Evolutionary conservation across 31 red algal genomes (phyloP), one percentile per base, ranked within the genome.

Genomic region (Pterothamnion heteromorphum): DNA sequence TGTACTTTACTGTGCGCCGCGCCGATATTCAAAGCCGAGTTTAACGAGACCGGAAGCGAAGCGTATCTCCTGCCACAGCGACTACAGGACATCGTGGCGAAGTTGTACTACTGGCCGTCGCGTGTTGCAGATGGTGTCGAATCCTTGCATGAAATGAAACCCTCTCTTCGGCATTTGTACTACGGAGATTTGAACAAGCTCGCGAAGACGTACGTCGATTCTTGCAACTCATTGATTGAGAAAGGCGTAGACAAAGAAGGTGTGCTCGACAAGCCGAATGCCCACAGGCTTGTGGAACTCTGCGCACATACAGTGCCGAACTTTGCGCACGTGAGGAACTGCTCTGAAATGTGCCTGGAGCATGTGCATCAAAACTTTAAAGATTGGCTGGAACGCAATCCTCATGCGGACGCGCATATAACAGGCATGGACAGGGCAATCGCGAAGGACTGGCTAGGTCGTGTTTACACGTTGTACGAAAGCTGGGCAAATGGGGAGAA

Each of bases 1-100:
- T 86, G 82, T 36, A 1, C 36, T 3, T 86, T 86, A 36, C 82
- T 86, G 30, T 86, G 30, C 35, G 82, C 82, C 34, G 82, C 82
- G 22, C 30, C 82, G 9, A 36, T 86, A 41, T 86, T 86, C 3
- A 1, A 86, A 86, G 30, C 26, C 26, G 18, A 86, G 1, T 86
- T 3, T 23, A 36, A 86, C 3, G 31, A 86, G 41, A 41, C 30
- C 3, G 82, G 82, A 37, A 86, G 2, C 9, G 30, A 3, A 36
- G 82, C 30, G 3, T 86, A 36, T 37, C 82, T 86, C 30, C 2
- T 86, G 82, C 82, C 1, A 36, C 30, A 37, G 9, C 26, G 26
- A 86, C 18, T 86, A 86, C 82, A 86, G 41, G 35, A 86, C 2
- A 28, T 86, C 2, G 82, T 86, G 26, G 82, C 36, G 26, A 1